These are phyloP conservation scores for Haberlea rhodopensis DNA, from an alignment of 257 asterid genomes.

Conservation along the genomic window DNA sequence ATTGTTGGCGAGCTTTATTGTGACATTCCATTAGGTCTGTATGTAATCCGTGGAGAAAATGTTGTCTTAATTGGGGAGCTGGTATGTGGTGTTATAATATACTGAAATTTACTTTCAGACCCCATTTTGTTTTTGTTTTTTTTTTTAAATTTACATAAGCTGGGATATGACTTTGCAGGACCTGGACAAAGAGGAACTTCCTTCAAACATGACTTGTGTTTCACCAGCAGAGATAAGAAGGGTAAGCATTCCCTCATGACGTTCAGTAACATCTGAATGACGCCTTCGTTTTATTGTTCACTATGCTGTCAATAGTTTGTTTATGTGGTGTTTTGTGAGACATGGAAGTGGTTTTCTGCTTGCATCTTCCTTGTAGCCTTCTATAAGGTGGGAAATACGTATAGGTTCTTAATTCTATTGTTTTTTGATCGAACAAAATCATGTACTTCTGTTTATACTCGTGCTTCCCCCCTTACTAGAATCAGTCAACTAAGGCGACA, in stretches of 20 bases:
- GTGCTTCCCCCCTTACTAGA: neutral
- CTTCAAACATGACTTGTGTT: slow-evolving; percentile 75
- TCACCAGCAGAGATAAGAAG: slow-evolving; percentile 72
- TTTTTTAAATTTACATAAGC: slow-evolving; percentile 12
- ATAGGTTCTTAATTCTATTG: no score
- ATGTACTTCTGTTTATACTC: no score
- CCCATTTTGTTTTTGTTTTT: neutral
- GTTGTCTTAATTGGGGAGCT: no score
- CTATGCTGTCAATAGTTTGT: no score
- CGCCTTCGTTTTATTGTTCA: no score
- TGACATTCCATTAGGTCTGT: no score
- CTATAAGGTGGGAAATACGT: no score
- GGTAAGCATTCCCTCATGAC: slow-evolving; percentile 42
- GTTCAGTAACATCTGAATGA: neutral
- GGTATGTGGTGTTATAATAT: slow-evolving; percentile 43
- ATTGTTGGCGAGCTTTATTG: no score
- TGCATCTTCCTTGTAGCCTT: no score
- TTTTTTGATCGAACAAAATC: neutral
- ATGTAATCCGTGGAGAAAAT: no score
- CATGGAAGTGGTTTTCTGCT: no score
- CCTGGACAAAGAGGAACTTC: slow-evolving; percentile 79
- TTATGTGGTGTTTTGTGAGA: no score
- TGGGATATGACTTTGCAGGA: slow-evolving; percentile 48
- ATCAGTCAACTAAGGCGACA: neutral
- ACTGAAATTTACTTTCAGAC: neutral